These are phyloP conservation scores for Hypoxylon sp. DNA, from an alignment of 2,329 filamentous ascomycete genomes.

Conservation along the genomic window DNA sequence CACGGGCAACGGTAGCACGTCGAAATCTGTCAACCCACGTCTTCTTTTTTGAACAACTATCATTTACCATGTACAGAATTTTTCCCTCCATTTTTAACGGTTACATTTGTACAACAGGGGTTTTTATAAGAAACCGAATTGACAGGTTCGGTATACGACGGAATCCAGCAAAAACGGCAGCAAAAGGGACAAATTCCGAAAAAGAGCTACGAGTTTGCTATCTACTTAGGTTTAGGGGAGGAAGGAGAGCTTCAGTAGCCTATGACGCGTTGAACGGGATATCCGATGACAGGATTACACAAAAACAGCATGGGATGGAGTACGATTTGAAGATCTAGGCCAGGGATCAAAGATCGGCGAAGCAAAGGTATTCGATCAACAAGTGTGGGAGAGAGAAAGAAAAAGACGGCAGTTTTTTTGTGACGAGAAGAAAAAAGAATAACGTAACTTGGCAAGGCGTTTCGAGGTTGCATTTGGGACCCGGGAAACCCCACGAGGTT, in stretches of 20 bases:
- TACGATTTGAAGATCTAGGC: constrained; percentile 28
- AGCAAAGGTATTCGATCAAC: constrained; percentile 9
- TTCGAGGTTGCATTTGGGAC: constrained; percentile 40
- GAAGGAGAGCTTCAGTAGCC: constrained; percentile 9
- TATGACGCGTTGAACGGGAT: constrained; percentile 21
- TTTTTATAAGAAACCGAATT: constrained; percentile 19
- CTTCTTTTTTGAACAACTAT: constrained; percentile 26
- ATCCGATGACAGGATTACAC: constrained; percentile 25
- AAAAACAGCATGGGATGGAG: constrained; percentile 27
- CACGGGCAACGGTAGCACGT: constrained; percentile 17
- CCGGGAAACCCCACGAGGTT: constrained; percentile 9
- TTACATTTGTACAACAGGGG: constrained; percentile 39
- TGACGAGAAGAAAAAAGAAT: constrained; percentile 3
- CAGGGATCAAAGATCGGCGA: constrained; percentile 31
- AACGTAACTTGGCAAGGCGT: constrained; percentile 37
- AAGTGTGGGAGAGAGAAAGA: constrained; percentile 12
- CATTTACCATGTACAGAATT: constrained; percentile 33
- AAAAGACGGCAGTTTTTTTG: constrained; percentile 32
- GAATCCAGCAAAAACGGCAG: constrained; percentile 18
- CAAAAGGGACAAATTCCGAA: neutral
- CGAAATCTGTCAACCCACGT: constrained; percentile 10
- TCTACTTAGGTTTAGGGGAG: neutral
- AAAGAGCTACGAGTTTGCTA: constrained; percentile 22
- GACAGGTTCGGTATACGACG: constrained; percentile 27
- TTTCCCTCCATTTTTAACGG: constrained; percentile 30